Conservation (phyloP, 2,329 filamentous ascomycete species). For the Colletotrichum sp. region DNA sequence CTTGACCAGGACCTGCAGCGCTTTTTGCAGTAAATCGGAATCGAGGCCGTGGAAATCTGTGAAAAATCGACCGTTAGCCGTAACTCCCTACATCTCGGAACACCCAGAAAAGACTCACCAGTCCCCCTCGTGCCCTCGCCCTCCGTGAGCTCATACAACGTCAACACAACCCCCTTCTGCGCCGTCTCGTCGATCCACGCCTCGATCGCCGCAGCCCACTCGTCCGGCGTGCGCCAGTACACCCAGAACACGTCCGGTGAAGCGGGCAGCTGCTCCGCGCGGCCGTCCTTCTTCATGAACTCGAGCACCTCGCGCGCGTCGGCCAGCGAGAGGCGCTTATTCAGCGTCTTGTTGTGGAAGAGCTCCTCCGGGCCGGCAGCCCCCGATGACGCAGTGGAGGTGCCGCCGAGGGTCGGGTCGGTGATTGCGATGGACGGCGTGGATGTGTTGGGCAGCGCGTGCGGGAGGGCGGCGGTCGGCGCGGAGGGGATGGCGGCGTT, state of each 20-base stretch:
- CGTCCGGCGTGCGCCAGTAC: slow-evolving; percentile 86
- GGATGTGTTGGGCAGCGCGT: slow-evolving; percentile 37
- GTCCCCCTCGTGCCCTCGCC: slow-evolving; percentile 79
- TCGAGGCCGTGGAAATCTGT: slow-evolving; percentile 90
- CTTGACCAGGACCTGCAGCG: slow-evolving; percentile 83
- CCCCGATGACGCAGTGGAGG: slow-evolving; percentile 48
- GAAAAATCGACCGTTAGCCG: slow-evolving; percentile 17
- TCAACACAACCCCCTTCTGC: slow-evolving; percentile 88
- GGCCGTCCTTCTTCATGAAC: slow-evolving; percentile 62
- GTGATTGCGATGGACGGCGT: slow-evolving; percentile 29
- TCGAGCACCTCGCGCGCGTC: slow-evolving; percentile 65
- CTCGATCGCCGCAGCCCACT: slow-evolving; percentile 84
- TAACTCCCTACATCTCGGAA: too few species aligned
- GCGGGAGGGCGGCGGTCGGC: slow-evolving; percentile 30
- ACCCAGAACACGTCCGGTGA: slow-evolving; percentile 69
- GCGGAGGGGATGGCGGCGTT: slow-evolving; percentile 58
- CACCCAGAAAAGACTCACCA: slow-evolving; percentile 48
- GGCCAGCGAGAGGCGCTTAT: slow-evolving; percentile 52
- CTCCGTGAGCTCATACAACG: slow-evolving; percentile 88
- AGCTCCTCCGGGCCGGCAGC: slow-evolving; percentile 44
- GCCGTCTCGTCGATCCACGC: slow-evolving; percentile 87
- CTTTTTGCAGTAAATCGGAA: slow-evolving; percentile 77
- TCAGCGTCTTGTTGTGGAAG: slow-evolving; percentile 62
- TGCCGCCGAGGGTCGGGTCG: slow-evolving; percentile 43
- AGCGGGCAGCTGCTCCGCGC: slow-evolving; percentile 68